Base-by-base conservation (phyloP, 768 basidiomycete species). In the Podaxis mareebaensis region DNA sequence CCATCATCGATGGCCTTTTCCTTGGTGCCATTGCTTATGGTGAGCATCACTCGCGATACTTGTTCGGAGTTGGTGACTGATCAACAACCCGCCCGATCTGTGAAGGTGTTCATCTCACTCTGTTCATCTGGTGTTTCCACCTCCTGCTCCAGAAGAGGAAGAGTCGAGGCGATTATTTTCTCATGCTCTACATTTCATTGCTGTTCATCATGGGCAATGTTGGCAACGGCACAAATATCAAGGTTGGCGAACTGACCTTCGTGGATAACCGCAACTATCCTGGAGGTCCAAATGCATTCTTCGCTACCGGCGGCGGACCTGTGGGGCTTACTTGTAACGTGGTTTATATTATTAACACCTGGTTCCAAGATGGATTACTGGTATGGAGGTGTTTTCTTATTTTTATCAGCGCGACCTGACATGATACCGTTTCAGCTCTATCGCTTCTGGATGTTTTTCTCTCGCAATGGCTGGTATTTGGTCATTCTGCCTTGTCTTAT, bases 121-220 rank as follows among this genome's bases (percentile, higher is more conserved):
- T 64, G 13, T 67, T 67, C 52, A 39, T 51, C 42, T 64, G 64
- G 60, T 67, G 64, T 36, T 55, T 67, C 24, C 39, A 64, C 10
- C 24, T 67, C 33, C 40, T 67, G 10, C 33, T 60, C 24, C 40
- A 30, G 20, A 39, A 51, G 11, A 56, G 30, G n/a, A 54, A 39
- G 11, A 38, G 36, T 4, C 20, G 44, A 40, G 33, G 52, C 36
- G 53, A 63, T 4, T 46, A 53, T 22, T 53, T 55, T 49, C 64
- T 70, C 1, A 62, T 68, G 30, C 15, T 53, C 46, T 73, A 70
- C 53, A 64, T 68, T 30, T 51, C 44, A 20, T 17, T 59, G 7
- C 40, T 72, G 24, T 71, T 69, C 61, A 52, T 66, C 20, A 53
- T 75, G n/a, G 72, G 67, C 30, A 70, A 66, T 15, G 28, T 68